Base-by-base conservation (phyloP, 2,329 filamentous ascomycete species). In the Aspergillus ruber region DNA sequence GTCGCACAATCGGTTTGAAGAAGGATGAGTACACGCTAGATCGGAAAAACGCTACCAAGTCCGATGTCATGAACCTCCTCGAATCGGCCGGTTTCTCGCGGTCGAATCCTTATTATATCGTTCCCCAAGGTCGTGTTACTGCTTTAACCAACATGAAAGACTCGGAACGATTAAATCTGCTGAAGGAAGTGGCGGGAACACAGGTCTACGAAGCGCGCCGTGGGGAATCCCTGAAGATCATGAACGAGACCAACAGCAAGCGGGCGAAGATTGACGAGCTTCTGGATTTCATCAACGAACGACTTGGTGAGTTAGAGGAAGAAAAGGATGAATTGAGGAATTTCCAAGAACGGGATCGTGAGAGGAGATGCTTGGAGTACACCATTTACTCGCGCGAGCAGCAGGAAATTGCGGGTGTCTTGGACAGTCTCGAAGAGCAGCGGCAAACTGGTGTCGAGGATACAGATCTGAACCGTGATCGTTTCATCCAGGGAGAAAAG, bases 71-170 rank as follows among this genome's bases (percentile, higher is more conserved):
- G 77, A 95, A 95, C 66, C 79, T 98, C 33, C 80, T 98, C 38
- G 93, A 98, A 68, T 94, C 90, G 6, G 93, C 93, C 12, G 93
- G 93, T 17, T 97, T 98, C 70, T 97, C 91, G 51, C 84, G 90
- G 56, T 95, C 90, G 48, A 98, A 98, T 66, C 93, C 93, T 21
- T 98, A 97, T 76, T 98, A 98, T 68, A 98, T 98, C 60, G 94
- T 98, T 2, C 93, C 94, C 0, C 93, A 98, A 68, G 93, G 93
- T 46, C 89, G 93, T 63, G 90, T 98, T 50, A 97, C 93, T 0
- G 85, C 89, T 20, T 77, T 98, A 63, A 98, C 93, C 40, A 98
- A 97, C 67, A 98, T 98, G 93, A 96, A 96, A 69, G 93, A 98
- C 67, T 83, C 84, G 1, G 90, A 96, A 66, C 82, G 93, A 45